Evolutionary conservation across 2,329 filamentous ascomycete species (phyloP).

Genomic region (Phoma herbarum): DNA sequence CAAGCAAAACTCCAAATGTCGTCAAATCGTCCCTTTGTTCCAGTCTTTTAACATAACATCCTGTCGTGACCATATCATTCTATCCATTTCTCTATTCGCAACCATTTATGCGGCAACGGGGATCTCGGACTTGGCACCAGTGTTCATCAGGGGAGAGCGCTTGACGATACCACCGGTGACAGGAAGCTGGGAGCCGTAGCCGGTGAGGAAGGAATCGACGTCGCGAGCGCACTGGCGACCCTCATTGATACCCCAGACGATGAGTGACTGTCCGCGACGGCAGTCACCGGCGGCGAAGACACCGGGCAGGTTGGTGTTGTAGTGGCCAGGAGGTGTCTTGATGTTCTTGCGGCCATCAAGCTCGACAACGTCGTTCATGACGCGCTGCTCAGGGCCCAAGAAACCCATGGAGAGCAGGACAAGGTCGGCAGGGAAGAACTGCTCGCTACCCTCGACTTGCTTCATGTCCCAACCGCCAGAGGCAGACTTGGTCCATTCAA

Average conservation of each 20-base stretch:
- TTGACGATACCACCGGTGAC: constrained; percentile 94
- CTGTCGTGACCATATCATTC: constrained; percentile 13
- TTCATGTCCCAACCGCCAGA: constrained; percentile 98
- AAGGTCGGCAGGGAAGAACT: constrained; percentile 96
- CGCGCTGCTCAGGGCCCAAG: constrained; percentile 88
- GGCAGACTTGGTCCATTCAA: constrained; percentile 93
- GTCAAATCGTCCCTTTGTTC: constrained; percentile 21
- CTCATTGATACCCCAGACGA: constrained; percentile 99
- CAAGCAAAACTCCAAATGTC: constrained; percentile 23
- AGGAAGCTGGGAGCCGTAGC: constrained; percentile 77
- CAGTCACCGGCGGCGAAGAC: constrained; percentile 96
- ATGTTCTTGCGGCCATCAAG: constrained; percentile 94
- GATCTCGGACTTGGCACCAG: constrained; percentile 26
- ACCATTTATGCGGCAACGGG: constrained; percentile 8
- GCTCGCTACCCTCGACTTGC: constrained; percentile 89
- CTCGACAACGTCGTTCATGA: constrained; percentile 87
- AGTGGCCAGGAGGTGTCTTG: constrained; percentile 89
- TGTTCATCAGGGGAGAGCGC: constrained; percentile 42
- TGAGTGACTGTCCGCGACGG: constrained; percentile 90
- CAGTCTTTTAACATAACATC: constrained; percentile 22
- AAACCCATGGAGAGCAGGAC: constrained; percentile 98
- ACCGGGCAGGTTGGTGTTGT: constrained; percentile 85
- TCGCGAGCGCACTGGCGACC: constrained; percentile 92
- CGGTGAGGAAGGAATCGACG: constrained; percentile 86
- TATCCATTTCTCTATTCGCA: not conserved